phyloP scores from a whole-genome alignment of 768 basidiomycete genomes.

The Boletus tylopilopsis region DNA sequence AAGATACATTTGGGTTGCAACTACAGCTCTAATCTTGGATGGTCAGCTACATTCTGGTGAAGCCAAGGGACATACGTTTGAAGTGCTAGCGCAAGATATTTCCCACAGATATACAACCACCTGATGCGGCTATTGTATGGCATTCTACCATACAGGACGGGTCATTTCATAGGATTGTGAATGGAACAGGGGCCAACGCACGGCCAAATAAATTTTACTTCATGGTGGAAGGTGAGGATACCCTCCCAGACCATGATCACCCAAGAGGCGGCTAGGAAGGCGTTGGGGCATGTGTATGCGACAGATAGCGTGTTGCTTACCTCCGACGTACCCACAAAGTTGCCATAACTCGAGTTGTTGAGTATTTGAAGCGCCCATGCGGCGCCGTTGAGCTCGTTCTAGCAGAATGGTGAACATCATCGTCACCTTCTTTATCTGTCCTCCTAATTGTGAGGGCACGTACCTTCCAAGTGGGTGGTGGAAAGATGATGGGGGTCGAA shows the following conservation, averaged over 20 bases:
- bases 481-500: too few species aligned
- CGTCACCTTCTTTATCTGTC: neutral
- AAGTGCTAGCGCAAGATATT: slow-evolving; percentile 12
- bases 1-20: slow-evolving; percentile 8
- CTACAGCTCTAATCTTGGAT: slow-evolving; percentile 2
- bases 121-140: slow-evolving; percentile 15
- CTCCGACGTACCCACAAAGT: slow-evolving; percentile 7
- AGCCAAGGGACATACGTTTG: slow-evolving; percentile 12
- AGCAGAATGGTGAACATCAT: neutral
- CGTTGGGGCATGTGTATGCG: neutral
- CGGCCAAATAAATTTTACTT: slow-evolving; percentile 23
- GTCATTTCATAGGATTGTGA: neutral
- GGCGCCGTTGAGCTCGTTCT: neutral
- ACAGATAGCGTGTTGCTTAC: neutral
- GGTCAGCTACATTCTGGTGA: neutral
- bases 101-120: slow-evolving; percentile 27
- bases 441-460: too few species aligned
- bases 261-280: slow-evolving; percentile 9
- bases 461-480: too few species aligned
- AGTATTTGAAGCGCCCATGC: neutral
- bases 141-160: slow-evolving; percentile 7
- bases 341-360: neutral
- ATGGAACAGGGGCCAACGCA: slow-evolving; percentile 8
- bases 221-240: slow-evolving; percentile 14
- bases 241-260: slow-evolving; percentile 18